Evolutionary conservation across 768 basidiomycete species (phyloP).

Genomic region (Daedaleopsis nitida): DNA sequence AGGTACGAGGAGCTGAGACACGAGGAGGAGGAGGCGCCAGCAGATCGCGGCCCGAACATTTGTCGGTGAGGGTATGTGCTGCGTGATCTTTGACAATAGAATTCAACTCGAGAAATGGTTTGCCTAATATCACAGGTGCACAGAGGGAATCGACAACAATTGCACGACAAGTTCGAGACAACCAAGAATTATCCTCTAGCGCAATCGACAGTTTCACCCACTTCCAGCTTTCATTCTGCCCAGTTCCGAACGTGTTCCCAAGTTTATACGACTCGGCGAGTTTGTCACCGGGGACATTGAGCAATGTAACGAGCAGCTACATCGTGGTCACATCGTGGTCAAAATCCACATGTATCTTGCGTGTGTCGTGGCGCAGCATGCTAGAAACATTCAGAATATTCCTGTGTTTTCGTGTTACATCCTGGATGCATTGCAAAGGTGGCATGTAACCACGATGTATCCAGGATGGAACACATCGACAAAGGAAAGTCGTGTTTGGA

Average conservation of each 20-base stretch:
- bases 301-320: no score
- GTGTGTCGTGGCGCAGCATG: no score
- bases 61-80: background rate
- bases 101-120: conserved; percentile 7
- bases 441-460: no score
- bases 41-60: background rate
- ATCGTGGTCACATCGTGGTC: no score
- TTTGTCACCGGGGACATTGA: no score
- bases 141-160: conserved; percentile 9
- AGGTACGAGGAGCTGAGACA: background rate
- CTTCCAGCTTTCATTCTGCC: background rate
- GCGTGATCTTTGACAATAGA: conserved; percentile 1
- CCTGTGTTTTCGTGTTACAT: no score
- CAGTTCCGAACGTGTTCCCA: background rate
- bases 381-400: no score
- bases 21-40: background rate
- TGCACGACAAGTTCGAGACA: background rate
- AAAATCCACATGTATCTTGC: no score
- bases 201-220: background rate
- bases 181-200: background rate
- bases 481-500: no score
- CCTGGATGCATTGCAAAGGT: no score
- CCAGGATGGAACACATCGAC: no score
- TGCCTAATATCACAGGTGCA: conserved; percentile 5
- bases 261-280: no score